A percentile compares a stretch with the other conserved stretches of the same genome.
Conservation (phyloP, 345 rosid species). For the Citrus mangshanensis region DNA sequence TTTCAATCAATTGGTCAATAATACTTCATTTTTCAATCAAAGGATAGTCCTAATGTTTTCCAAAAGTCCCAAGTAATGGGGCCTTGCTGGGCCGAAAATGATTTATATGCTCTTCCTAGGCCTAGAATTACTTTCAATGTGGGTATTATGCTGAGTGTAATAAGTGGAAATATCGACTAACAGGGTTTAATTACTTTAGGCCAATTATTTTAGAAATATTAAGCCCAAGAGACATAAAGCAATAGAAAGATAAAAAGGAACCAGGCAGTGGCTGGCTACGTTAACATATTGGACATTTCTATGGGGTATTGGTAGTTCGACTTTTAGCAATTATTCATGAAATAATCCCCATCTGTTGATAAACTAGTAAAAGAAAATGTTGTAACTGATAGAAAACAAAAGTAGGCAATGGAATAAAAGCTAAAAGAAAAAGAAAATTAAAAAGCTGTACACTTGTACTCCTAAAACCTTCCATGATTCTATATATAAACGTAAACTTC, state of each 20-base stretch:
- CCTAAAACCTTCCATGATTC: slow-evolving; percentile 20
- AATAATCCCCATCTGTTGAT: not conserved
- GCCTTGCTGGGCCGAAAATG: slow-evolving; percentile 5
- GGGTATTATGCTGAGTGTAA: not conserved
- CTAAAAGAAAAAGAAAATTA: not conserved
- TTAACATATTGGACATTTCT: not conserved
- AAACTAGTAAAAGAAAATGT: not conserved
- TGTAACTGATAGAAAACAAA: not conserved
- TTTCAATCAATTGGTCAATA: too few species aligned
- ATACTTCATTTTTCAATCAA: too few species aligned
- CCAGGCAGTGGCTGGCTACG: too few species aligned
- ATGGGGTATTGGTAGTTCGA: not conserved
- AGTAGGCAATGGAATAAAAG: slow-evolving; percentile 9
- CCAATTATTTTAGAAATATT: slow-evolving; percentile 21
- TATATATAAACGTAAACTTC: slow-evolving; percentile 24
- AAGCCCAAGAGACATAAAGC: slow-evolving; percentile 8
- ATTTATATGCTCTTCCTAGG: not conserved
- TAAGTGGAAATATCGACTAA: not conserved
- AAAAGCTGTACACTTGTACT: slow-evolving; percentile 10
- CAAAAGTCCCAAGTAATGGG: slow-evolving; percentile 14
- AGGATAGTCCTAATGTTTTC: too few species aligned
- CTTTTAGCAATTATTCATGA: not conserved
- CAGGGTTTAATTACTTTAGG: slow-evolving; percentile 20
- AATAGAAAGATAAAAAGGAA: not conserved
- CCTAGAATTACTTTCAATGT: slow-evolving; percentile 4